phyloP scores from a whole-genome alignment of 768 basidiomycete species.

The Austroboletus eburneus region DNA sequence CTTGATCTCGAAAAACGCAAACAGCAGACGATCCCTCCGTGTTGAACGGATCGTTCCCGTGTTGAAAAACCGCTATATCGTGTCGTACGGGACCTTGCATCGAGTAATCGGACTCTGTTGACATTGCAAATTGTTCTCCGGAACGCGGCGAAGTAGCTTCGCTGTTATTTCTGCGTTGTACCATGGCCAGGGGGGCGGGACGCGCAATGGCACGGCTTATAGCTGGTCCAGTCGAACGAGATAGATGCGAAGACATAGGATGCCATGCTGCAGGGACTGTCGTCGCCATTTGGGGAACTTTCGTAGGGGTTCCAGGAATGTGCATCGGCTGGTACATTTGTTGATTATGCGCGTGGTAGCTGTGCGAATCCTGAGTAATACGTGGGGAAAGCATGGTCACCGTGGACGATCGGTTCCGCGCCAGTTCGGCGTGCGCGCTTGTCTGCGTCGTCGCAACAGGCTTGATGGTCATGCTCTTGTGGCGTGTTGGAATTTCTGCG shows the following conservation, averaged over 20 bases:
- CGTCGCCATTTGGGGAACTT: slow-evolving; percentile 5
- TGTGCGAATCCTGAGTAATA: slow-evolving; percentile 26
- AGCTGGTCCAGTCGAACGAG: slow-evolving; percentile 14
- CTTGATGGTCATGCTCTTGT: slow-evolving; percentile 29
- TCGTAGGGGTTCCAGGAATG: slow-evolving; percentile 19
- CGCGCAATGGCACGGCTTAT: slow-evolving; percentile 11
- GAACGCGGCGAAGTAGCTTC: slow-evolving; percentile 39
- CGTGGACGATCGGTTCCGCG: slow-evolving; percentile 28
- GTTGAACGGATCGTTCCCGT: slow-evolving; percentile 15
- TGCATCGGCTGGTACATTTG: slow-evolving; percentile 31
- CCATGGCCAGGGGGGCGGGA: slow-evolving; percentile 11
- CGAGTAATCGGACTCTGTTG: slow-evolving; percentile 28
- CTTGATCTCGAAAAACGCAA: slow-evolving; percentile 23
- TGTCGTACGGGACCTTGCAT: slow-evolving; percentile 46
- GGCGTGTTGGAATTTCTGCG: slow-evolving; percentile 25
- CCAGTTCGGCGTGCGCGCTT: slow-evolving; percentile 20
- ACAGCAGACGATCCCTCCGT: slow-evolving; percentile 9
- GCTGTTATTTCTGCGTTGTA: slow-evolving; percentile 1
- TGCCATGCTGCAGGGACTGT: slow-evolving; percentile 14
- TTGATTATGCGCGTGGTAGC: slow-evolving; percentile 30
- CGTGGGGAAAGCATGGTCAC: slow-evolving; percentile 24
- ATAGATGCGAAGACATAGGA: slow-evolving; percentile 8
- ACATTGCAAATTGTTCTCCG: slow-evolving; percentile 38
- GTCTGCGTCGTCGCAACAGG: slow-evolving; percentile 16
- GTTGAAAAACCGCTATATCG: slow-evolving; percentile 34